Base-by-base conservation (phyloP, 257 asterid species). In the Fraxinus pennsylvanica region DNA sequence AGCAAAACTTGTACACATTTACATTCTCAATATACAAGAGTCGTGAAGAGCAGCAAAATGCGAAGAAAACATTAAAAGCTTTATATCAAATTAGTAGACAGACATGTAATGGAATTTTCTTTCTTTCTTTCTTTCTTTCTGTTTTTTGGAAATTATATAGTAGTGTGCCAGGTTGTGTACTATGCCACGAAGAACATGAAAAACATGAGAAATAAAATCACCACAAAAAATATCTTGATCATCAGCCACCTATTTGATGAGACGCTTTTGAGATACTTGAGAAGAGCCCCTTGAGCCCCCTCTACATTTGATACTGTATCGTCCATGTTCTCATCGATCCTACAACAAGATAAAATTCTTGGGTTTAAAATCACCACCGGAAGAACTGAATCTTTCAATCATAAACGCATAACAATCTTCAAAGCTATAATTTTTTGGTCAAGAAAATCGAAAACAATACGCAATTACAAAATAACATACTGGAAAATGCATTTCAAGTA, bases 231-330 rank as follows among this genome's bases (percentile, higher is more conserved):
- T 85, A 94, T 91, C 88, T 94, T 94, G 85, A 94, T 92, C 98
- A 94, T 94, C 84, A 94, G 86, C 98, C 98, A 94, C 81, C 98
- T 82, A 85, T 94, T 94, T 6, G 97, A 92, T 25, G 98, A 94
- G 88, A 94, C 90, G 88, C 96, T 91, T 71, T 90, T 92, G 80
- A 94, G 91, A 80, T 94, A 94, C 93, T 88, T 91, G 84, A 90
- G 92, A 79, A 94, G 79, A 72, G 96, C 94, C 43, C 93, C 96
- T 76, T 92, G 98, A 32, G 97, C 98, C 71, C 97, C 97, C 76
- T 94, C 97, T 69, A 94, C 97, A 74, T 92, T 92, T 36, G 86
- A 63, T 70, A 94, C 86, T 0, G 98, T 88, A 83, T 94, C 97
- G 0, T 90, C 97, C 97, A 94, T 92, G 87, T 91, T 90, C 82